Evolutionary conservation across 805 yeast genomes (phyloP).

Genomic region (Saturnispora besseyi): DNA sequence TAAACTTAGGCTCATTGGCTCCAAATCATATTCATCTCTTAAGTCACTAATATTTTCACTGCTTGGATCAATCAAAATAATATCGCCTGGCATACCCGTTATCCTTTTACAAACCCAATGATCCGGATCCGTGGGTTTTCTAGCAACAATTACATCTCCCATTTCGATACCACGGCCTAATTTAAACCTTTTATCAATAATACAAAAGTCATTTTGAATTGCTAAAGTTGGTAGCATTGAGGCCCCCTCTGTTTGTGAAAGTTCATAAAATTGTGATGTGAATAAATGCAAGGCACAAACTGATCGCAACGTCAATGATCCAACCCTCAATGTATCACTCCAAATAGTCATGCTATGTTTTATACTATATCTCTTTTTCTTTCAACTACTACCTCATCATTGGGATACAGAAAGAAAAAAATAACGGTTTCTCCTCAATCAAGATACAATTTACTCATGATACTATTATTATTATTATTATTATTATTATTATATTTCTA

Average conservation of each 20-base stretch:
- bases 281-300: constrained; percentile 58
- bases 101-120: constrained; percentile 87
- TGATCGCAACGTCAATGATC: constrained; percentile 40
- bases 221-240: constrained; percentile 91
- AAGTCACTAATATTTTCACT: constrained; percentile 35
- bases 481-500: neutral
- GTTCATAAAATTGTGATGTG: constrained; percentile 19
- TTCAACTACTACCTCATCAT: neutral
- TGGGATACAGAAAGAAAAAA: neutral
- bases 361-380: neutral
- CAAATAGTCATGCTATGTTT: neutral
- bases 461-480: no score
- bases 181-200: constrained; percentile 55
- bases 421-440: neutral
- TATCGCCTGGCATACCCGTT: constrained; percentile 94
- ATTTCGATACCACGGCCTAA: constrained; percentile 57
- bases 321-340: constrained; percentile 10
- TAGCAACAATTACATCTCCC: constrained; percentile 85
- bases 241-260: constrained; percentile 72
- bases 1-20: neutral
- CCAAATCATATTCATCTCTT: constrained; percentile 5
- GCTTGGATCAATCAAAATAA: constrained; percentile 73
- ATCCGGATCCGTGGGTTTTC: constrained; percentile 81
- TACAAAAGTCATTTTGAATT: constrained; percentile 67
- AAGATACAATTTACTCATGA: neutral